Conservation (phyloP, 257 asterid genomes). For the Marsdenia floribunda region DNA sequence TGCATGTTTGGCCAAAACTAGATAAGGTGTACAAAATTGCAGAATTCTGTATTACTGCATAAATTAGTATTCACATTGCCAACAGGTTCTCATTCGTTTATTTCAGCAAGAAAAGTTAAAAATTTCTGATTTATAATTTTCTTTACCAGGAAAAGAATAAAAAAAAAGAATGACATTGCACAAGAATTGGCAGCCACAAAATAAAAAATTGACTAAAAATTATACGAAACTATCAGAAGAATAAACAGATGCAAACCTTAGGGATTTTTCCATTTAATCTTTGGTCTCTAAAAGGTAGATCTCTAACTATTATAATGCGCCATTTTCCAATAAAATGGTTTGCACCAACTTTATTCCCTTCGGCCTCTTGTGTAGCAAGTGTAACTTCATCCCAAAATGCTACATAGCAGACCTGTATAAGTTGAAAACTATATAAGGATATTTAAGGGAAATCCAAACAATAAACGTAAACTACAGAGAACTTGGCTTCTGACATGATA, state of each 20-base stretch:
- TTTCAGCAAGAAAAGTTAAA: neutral
- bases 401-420: slow-evolving; percentile 80
- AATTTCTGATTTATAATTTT: neutral
- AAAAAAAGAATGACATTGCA: neutral
- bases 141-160: neutral
- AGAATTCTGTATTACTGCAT: neutral
- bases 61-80: neutral
- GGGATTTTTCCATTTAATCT: slow-evolving; percentile 97
- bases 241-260: slow-evolving; percentile 51
- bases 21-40: neutral
- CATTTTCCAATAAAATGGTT: slow-evolving; percentile 73
- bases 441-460: slow-evolving; percentile 1
- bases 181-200: slow-evolving; percentile 5
- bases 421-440: slow-evolving; percentile 14
- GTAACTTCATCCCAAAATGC: slow-evolving; percentile 98
- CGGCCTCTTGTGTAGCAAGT: slow-evolving; percentile 68
- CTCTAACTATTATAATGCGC: slow-evolving; percentile 72
- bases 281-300: slow-evolving; percentile 74
- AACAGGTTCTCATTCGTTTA: neutral
- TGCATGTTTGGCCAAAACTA: neutral
- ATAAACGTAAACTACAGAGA: slow-evolving; percentile 1
- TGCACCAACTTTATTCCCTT: slow-evolving; percentile 60
- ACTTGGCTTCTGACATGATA: slow-evolving; percentile 1
- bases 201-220: neutral
- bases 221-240: neutral